Conservation (phyloP, 1,139 yeast genomes). For the Blastobotrys indianensis region DNA sequence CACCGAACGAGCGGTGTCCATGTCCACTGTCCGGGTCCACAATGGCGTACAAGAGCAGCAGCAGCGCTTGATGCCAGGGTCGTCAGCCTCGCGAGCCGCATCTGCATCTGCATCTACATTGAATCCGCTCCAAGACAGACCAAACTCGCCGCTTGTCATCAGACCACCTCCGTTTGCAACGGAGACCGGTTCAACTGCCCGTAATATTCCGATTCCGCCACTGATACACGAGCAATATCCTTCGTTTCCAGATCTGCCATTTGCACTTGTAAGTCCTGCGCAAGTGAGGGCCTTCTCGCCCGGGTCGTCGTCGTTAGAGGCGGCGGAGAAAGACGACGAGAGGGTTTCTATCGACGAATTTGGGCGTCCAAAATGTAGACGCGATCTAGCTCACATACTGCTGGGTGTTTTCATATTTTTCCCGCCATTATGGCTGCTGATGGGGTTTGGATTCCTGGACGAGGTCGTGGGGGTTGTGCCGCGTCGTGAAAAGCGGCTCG, state of each 20-base stretch:
- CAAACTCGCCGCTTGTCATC: slow-evolving; percentile 1
- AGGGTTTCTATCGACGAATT: slow-evolving; percentile 8
- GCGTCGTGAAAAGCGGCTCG: slow-evolving; percentile 26
- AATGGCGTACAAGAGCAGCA: not conserved
- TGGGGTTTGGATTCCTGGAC: slow-evolving; percentile 35
- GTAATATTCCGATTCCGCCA: too few relatives aligned
- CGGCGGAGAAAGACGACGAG: slow-evolving; percentile 4
- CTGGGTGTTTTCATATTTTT: slow-evolving; percentile 26
- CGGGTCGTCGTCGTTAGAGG: not conserved
- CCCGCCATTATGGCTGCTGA: slow-evolving; percentile 37
- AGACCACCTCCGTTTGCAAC: slow-evolving; percentile 4
- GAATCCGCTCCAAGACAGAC: too few relatives aligned
- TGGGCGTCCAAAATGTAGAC: slow-evolving; percentile 17
- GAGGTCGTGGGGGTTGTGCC: slow-evolving; percentile 30
- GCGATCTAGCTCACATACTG: slow-evolving; percentile 15
- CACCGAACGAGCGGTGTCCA: too few relatives aligned
- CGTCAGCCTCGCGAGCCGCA: not conserved
- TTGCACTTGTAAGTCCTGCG: not conserved
- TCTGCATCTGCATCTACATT: not conserved
- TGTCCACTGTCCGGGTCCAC: not conserved
- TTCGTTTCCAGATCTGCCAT: slow-evolving; percentile 5
- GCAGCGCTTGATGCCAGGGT: not conserved
- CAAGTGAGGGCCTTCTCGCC: not conserved
- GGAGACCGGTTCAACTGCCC: not conserved
- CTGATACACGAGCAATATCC: slow-evolving; percentile 1